A percentile compares a stretch with the other conserved stretches of the same genome.
phyloP scores from a whole-genome alignment of 1,284 basidiomycete species.

The Austropuccinia psidii region DNA sequence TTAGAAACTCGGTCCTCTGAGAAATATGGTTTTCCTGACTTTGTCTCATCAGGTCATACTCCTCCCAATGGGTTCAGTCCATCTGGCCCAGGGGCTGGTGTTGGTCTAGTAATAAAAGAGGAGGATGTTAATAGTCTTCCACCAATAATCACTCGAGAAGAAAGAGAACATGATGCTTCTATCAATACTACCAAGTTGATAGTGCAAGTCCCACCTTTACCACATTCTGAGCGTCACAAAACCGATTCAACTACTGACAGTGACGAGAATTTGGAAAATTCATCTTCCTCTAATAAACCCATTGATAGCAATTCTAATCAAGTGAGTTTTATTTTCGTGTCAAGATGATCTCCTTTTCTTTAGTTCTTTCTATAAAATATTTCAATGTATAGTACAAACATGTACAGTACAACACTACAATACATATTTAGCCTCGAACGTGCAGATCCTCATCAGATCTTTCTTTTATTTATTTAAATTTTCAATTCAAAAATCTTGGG shows the following conservation, averaged over 20 bases:
- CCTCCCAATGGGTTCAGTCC: not conserved
- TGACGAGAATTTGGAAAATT: conserved; percentile 7
- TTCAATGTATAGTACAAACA: not conserved
- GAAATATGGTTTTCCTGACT: not conserved
- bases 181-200: not conserved
- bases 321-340: not conserved
- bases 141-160: conserved; percentile 33
- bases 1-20: conserved; percentile 12
- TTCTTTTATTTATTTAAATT: not conserved
- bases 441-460: not conserved
- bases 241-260: not conserved
- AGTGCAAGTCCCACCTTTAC: not conserved
- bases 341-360: too few relatives aligned
- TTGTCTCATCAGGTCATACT: not conserved
- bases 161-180: not conserved
- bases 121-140: conserved; percentile 23
- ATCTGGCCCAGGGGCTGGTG: not conserved
- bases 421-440: not conserved
- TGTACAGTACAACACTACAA: too few relatives aligned
- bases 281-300: not conserved
- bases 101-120: not conserved
- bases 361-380: not conserved
- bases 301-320: conserved; percentile 1
- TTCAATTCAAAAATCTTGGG: not conserved
- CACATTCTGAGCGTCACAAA: not conserved